Evolutionary conservation across 208 protist species (phyloP), one percentile per base, ranked within the genome.

Genomic region (Leptomonas pyrrhocoris): DNA sequence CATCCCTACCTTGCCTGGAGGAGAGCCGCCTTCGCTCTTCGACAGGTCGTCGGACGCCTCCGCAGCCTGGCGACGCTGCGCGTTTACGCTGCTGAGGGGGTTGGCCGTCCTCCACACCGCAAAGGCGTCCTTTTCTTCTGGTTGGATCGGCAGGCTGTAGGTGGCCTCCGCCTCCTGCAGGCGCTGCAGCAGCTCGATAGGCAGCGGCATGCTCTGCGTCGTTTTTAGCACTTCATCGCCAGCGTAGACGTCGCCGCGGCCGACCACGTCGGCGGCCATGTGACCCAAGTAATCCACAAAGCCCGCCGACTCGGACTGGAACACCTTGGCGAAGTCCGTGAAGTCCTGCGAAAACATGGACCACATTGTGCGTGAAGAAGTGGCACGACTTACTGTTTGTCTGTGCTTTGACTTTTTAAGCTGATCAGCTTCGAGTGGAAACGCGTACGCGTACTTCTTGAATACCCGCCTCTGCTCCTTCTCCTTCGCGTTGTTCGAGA

Each of bases 181-280:
- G 25, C 69, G 49, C 15, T 65, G 40, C 30, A 93, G 64, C 19
- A 66, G 62, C 13, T 57, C 51, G 4, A 67, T 73, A 8, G 74
- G 55, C 16, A 93, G 62, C 6, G 87, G 87, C 73, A 81, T 85
- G 25, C 80, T 57, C 66, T 68, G 46, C 40, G 80, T 78, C 3
- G 57, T 36, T 57, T 85, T 62, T 16, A 86, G 74, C 21, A 75
- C 70, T 71, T 94, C 86, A 50, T 93, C 89, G 1, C 86, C 89
- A 27, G 86, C 86, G 55, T 88, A 82, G 45, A 83, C 40, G 34
- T 67, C 73, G n/a, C 71, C 64, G 8, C 73, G 43, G 28, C 85
- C 89, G 2, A 88, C 79, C n/a, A 91, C 80, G n/a, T 93, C 84
- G 8, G 74, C 70, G 1, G 86, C 81, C 27, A 94, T 73, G 8